Percentiles rank a stretch among this genome's conserved stretches.
These are phyloP conservation scores for Cladosporium colombiae DNA, from an alignment of 2,329 filamentous ascomycete species.

Conservation along the genomic window DNA sequence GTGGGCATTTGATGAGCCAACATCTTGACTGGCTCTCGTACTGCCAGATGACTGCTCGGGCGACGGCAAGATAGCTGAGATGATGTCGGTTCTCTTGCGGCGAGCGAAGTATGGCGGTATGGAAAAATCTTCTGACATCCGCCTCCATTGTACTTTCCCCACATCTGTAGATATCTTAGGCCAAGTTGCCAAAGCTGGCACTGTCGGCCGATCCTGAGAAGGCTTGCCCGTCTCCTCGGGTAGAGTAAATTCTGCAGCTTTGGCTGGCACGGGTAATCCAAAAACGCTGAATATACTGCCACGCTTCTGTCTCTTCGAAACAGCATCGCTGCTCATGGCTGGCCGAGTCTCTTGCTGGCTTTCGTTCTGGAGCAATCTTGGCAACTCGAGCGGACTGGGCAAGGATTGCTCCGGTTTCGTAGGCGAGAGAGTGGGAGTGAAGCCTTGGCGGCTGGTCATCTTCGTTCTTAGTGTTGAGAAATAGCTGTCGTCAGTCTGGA, in stretches of 20 bases:
- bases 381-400: background rate
- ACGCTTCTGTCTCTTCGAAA: conserved; percentile 23
- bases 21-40: background rate
- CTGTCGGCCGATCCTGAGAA: background rate
- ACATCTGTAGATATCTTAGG: background rate
- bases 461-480: conserved; percentile 14
- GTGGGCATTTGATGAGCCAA: background rate
- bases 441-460: conserved; percentile 11
- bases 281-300: conserved; percentile 27
- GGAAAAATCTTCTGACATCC: background rate
- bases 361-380: background rate
- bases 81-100: background rate
- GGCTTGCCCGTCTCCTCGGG: background rate
- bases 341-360: background rate
- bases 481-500: conserved; percentile 18
- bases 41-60: background rate
- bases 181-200: background rate
- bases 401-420: background rate
- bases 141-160: background rate
- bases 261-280: conserved; percentile 18
- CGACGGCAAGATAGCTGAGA: conserved; percentile 1
- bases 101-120: conserved; percentile 6
- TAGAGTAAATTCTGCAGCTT: background rate
- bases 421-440: conserved; percentile 16
- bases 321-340: background rate